Evolutionary conservation across 306 rosid genomes (phyloP).

Genomic region (Oemleria cerasiformis): DNA sequence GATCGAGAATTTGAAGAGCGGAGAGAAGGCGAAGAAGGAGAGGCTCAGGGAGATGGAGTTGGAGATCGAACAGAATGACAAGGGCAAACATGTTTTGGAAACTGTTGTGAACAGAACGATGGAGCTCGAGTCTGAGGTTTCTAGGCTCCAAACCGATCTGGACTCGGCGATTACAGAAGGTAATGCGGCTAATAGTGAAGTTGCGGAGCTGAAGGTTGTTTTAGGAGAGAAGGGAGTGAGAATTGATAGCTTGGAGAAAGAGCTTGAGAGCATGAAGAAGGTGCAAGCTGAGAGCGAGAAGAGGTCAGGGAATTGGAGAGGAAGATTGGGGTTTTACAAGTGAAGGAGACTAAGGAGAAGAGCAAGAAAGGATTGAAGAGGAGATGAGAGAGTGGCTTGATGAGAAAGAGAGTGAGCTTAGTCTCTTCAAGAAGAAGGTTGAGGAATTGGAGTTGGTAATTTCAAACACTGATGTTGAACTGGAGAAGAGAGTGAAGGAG

Average conservation of each 20-base stretch:
- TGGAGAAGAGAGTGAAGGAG: conserved; percentile 44
- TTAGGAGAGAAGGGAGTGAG: conserved; percentile 48
- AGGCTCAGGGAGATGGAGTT: conserved; percentile 47
- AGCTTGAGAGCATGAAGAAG: conserved; percentile 50
- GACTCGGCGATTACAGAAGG: conserved; percentile 40
- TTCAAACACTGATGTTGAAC: conserved; percentile 10
- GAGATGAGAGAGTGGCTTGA: conserved; percentile 20
- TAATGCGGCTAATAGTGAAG: conserved; percentile 46
- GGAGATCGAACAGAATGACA: conserved; percentile 40
- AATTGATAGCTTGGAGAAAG: conserved; percentile 51
- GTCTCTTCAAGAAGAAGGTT: too few relatives aligned
- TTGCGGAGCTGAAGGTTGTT: conserved; percentile 41
- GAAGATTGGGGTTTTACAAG: conserved; percentile 65
- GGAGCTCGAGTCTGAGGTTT: conserved; percentile 68
- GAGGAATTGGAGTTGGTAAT: neutral
- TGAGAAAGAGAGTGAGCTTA: too few relatives aligned
- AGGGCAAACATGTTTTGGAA: conserved; percentile 38
- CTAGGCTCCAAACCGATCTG: conserved; percentile 77
- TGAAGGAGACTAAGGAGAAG: conserved; percentile 80
- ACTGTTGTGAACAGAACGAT: conserved; percentile 58
- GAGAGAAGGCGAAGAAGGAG: conserved; percentile 38
- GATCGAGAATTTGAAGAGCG: conserved; percentile 42
- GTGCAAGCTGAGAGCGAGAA: conserved; percentile 47
- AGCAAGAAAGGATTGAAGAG: conserved; percentile 82
- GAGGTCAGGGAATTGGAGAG: conserved; percentile 83